Conservation (phyloP, 768 basidiomycete genomes). For the Lentinula sp. region DNA sequence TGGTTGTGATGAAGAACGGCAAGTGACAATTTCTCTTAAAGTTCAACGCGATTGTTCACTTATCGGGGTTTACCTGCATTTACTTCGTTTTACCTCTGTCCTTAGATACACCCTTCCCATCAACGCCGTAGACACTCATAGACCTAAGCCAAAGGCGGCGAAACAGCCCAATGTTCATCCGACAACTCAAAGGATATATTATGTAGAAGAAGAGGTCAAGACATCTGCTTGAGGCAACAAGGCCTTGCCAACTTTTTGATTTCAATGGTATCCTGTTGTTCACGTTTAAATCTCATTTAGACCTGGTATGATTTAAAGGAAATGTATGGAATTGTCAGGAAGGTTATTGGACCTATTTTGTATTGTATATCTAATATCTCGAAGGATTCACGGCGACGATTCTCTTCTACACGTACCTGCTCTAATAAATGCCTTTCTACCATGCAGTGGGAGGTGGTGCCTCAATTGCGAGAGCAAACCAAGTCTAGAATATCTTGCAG, state of each 20-base stretch:
- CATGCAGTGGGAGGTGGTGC: too few relatives aligned
- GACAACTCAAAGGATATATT: constrained; percentile 39
- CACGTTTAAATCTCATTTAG: not conserved
- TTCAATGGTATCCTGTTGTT: not conserved
- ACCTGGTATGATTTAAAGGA: not conserved
- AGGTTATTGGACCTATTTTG: not conserved
- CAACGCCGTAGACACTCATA: constrained; percentile 89
- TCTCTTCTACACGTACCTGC: too few relatives aligned
- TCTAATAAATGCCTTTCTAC: too few relatives aligned
- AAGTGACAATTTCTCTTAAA: constrained; percentile 7
- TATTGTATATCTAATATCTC: not conserved
- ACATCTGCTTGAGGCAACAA: not conserved
- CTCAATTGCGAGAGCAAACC: too few relatives aligned
- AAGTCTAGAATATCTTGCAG: too few relatives aligned
- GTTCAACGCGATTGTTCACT: not conserved
- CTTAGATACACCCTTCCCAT: constrained; percentile 84
- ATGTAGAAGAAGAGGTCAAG: constrained; percentile 17
- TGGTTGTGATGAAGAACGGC: constrained; percentile 97
- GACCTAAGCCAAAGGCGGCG: constrained; percentile 49
- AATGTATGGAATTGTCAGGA: not conserved
- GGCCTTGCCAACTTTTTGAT: not conserved
- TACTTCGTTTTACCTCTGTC: not conserved
- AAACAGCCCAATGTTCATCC: constrained; percentile 23
- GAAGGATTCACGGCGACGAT: too few relatives aligned
- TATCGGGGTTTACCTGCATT: not conserved